phyloP scores from a whole-genome alignment of 768 basidiomycete genomes.

The Botryobasidium botryosum region DNA sequence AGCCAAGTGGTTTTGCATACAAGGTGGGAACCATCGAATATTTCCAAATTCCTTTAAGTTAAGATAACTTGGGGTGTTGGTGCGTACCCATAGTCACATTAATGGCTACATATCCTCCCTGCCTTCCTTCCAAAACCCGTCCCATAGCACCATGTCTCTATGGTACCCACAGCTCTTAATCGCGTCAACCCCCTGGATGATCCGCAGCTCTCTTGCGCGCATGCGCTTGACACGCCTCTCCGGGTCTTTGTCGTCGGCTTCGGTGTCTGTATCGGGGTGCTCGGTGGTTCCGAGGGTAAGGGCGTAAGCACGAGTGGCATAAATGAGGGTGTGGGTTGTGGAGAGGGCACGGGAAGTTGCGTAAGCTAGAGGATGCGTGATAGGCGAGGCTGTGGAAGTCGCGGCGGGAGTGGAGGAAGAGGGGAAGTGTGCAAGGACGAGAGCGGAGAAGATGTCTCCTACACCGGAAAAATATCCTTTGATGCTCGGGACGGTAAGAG shows the following conservation, averaged over 20 bases:
- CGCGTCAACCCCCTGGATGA: slow-evolving; percentile 62
- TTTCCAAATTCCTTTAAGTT: too few relatives aligned
- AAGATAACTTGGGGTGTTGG: too few relatives aligned
- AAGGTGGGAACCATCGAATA: too few relatives aligned
- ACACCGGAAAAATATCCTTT: slow-evolving; percentile 93
- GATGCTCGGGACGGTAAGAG: slow-evolving; percentile 56
- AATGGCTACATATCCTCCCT: too few relatives aligned
- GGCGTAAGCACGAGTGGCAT: slow-evolving; percentile 41
- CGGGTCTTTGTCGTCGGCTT: slow-evolving; percentile 47
- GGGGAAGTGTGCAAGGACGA: slow-evolving; percentile 64
- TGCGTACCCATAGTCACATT: too few relatives aligned
- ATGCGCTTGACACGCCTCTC: slow-evolving; percentile 54
- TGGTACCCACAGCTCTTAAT: too few relatives aligned
- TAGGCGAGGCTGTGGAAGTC: slow-evolving; percentile 4
- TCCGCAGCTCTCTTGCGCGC: slow-evolving; percentile 68
- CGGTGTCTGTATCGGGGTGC: slow-evolving; percentile 52
- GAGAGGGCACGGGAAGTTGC: slow-evolving; percentile 54
- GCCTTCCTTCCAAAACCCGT: too few relatives aligned
- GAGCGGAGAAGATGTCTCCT: slow-evolving; percentile 90
- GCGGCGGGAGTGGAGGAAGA: slow-evolving; percentile 7
- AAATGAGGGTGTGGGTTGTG: slow-evolving; percentile 58
- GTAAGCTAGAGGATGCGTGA: slow-evolving; percentile 34
- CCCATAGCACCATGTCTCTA: too few relatives aligned
- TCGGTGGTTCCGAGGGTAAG: slow-evolving; percentile 41
- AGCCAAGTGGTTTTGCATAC: too few relatives aligned